phyloP scores from a whole-genome alignment of 345 rosid genomes.

The Zanthoxylum bungeanum region DNA sequence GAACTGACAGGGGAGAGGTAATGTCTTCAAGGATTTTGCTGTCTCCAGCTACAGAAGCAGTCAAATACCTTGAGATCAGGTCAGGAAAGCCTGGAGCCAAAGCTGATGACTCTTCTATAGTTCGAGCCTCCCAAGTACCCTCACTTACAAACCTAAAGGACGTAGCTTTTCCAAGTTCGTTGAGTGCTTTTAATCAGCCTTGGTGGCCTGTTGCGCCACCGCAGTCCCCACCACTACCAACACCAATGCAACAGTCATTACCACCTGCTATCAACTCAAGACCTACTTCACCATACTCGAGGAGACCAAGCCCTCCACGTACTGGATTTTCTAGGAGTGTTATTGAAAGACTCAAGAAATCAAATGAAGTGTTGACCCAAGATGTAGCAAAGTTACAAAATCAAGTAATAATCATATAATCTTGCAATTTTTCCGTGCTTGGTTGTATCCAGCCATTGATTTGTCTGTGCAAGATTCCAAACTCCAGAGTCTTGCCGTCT shows the following conservation, averaged over 20 bases:
- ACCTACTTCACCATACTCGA: conserved; percentile 56
- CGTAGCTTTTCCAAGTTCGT: conserved; percentile 69
- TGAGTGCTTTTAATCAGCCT: conserved; percentile 60
- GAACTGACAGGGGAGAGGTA: conserved; percentile 41
- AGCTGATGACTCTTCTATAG: conserved; percentile 46
- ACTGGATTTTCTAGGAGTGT: conserved; percentile 67
- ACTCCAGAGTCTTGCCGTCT: neutral
- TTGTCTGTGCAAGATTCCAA: neutral
- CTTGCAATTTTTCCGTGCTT: conserved; percentile 16
- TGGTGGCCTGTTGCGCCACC: conserved; percentile 44
- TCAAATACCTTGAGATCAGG: conserved; percentile 65
- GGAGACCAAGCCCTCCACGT: conserved; percentile 72
- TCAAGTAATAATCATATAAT: conserved; percentile 42
- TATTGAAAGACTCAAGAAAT: conserved; percentile 77
- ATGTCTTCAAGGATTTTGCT: conserved; percentile 57
- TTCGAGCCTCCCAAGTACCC: conserved; percentile 79
- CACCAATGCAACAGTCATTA: conserved; percentile 19
- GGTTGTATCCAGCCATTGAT: conserved; percentile 9
- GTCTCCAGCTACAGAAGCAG: conserved; percentile 61
- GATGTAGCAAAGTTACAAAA: conserved; percentile 68
- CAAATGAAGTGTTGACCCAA: conserved; percentile 76
- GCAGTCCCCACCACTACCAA: neutral
- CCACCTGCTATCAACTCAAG: conserved; percentile 49
- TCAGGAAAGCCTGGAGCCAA: conserved; percentile 51
- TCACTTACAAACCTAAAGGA: conserved; percentile 61